These are phyloP conservation scores for Penicillium glabrum DNA, from an alignment of 2,329 filamentous ascomycete genomes.

Conservation along the genomic window DNA sequence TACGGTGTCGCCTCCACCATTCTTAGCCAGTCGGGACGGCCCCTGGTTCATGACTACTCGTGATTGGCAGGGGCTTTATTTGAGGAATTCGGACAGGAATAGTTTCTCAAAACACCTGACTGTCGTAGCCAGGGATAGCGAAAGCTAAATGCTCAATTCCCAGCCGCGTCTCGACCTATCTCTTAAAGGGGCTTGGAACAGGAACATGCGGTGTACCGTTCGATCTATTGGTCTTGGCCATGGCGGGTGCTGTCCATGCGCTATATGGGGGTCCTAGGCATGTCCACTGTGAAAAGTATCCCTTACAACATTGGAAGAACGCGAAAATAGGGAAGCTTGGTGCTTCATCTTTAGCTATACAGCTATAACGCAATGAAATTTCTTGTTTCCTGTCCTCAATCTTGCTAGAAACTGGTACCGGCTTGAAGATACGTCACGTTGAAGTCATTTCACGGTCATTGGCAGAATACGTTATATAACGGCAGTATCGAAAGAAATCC, in stretches of 20 bases:
- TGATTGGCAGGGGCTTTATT: neutral
- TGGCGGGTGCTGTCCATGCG: neutral
- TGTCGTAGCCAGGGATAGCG: neutral
- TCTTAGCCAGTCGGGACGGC: neutral
- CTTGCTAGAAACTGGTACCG: neutral
- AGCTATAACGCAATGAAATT: too few relatives aligned
- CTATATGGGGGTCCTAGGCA: neutral
- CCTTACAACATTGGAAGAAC: too few relatives aligned
- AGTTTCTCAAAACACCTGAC: neutral
- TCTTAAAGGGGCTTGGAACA: neutral
- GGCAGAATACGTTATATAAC: neutral
- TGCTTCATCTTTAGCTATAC: too few relatives aligned
- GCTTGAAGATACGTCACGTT: neutral
- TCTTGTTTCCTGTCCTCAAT: neutral
- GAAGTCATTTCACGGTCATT: neutral
- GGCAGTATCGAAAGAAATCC: too few relatives aligned
- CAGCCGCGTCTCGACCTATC: neutral
- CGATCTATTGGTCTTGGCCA: neutral
- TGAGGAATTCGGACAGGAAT: neutral
- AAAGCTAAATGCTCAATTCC: neutral
- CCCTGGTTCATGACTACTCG: neutral
- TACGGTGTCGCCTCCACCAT: slow-evolving; percentile 2
- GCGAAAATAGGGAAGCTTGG: too few relatives aligned
- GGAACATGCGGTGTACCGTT: neutral
- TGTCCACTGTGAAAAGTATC: too few relatives aligned